Evolutionary conservation across 2,329 filamentous ascomycete genomes (phyloP), one percentile per base, ranked within the genome.

Genomic region (Fusarium marasasianum): DNA sequence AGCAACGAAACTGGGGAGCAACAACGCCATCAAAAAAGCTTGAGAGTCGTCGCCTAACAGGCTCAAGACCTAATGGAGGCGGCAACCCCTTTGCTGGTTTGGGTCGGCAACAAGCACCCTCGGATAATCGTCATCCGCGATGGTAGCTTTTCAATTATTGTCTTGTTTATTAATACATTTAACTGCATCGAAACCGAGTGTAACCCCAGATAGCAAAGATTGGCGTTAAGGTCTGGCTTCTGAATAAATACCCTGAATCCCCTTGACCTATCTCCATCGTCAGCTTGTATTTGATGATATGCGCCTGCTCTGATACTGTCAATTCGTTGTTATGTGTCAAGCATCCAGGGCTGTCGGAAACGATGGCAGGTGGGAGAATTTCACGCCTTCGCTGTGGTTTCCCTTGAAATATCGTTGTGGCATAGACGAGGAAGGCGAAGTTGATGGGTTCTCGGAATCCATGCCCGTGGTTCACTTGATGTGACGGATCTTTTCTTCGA

Each of bases 1-100:
- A 91, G 79, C 88, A 90, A 80, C 79, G 82, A 72, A 83, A 74
- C 65, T 81, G 67, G 76, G 75, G 74, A 73, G 80, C 82, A 58
- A 81, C 80, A 74, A 87, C 84, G 45, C 85, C 86, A 2, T 77
- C 83, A 33, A 86, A 86, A 75, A 76, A 77, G 18, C 69, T 74
- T 3, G 82, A 83, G 33, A 73, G 75, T 26, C 81, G 80, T 37
- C 72, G 78, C 37, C 67, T 79, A 5, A 66, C 75, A 11, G 66
- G 76, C 22, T 72, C 78, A 22, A 79, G 66, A 57, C 43, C 75
- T 24, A 72, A 69, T 40, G 74, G 76, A 44, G 66, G 76, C 6
- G 75, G 80, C 9, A 84, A 85, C 54, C 85, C 84, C 3, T 83
- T 87, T 72, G 79, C 82, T 24, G 81, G 80, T 26, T 74, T 82